phyloP scores from a whole-genome alignment of 768 basidiomycete genomes.

The Calvatia gigantea region DNA sequence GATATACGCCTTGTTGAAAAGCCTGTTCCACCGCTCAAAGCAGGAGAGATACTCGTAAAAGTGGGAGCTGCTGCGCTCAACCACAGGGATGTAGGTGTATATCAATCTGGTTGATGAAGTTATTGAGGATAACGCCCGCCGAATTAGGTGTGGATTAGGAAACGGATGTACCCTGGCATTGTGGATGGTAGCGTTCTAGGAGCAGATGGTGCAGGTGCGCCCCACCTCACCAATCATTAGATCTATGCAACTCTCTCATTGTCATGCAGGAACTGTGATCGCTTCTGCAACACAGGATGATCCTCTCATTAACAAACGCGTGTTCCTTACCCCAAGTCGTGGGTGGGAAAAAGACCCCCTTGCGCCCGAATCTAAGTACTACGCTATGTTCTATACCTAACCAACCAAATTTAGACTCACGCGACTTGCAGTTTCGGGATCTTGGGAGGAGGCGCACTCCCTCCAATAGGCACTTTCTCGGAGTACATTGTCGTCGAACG shows the following conservation, averaged over 20 bases:
- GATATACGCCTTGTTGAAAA: conserved; percentile 52
- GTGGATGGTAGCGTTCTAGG: conserved; percentile 58
- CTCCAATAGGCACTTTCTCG: conserved; percentile 66
- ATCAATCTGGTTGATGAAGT: background rate
- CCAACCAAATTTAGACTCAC: background rate
- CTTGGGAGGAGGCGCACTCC: conserved; percentile 55
- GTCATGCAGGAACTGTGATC: conserved; percentile 53
- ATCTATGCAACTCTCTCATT: background rate
- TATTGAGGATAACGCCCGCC: background rate
- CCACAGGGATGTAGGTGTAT: conserved; percentile 58
- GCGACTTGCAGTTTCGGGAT: conserved; percentile 51
- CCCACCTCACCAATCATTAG: background rate
- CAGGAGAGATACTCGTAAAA: conserved; percentile 62
- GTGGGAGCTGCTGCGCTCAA: conserved; percentile 74
- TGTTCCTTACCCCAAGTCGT: conserved; percentile 72
- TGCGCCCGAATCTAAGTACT: conserved; percentile 62
- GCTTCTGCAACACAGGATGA: conserved; percentile 53
- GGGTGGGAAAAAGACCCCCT: conserved; percentile 71
- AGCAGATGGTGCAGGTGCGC: conserved; percentile 67
- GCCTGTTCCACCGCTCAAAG: conserved; percentile 46
- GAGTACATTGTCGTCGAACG: conserved; percentile 75
- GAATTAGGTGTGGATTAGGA: conserved; percentile 68
- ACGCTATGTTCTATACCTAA: too few species aligned
- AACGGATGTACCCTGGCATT: conserved; percentile 65
- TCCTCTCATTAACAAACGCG: conserved; percentile 55